Evolutionary conservation across 1,139 yeast species (phyloP).

Genomic region (Candida pseudoviswanathii): DNA sequence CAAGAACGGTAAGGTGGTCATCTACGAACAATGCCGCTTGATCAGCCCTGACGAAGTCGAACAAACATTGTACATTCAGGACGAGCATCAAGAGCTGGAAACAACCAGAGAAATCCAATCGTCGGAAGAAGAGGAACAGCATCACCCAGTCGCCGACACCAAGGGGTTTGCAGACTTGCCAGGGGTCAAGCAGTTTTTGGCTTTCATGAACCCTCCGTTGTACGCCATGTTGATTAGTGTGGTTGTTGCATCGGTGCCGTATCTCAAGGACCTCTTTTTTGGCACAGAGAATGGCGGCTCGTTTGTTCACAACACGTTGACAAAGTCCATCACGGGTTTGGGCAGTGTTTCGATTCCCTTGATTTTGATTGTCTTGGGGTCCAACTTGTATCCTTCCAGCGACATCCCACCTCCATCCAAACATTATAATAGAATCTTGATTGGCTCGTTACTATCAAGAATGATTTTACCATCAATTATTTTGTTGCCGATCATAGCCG

Average conservation of each 20-base stretch:
- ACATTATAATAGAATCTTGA: slow-evolving; percentile 58
- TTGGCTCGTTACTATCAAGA: slow-evolving; percentile 70
- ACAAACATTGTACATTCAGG: slow-evolving; percentile 11
- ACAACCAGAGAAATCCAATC: slow-evolving; percentile 14
- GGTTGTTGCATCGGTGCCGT: slow-evolving; percentile 78
- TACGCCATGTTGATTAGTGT: slow-evolving; percentile 89
- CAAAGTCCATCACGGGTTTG: slow-evolving; percentile 74
- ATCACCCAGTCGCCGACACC: background rate
- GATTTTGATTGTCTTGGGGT: slow-evolving; percentile 71
- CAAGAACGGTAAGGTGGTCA: slow-evolving; percentile 14
- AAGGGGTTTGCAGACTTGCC: slow-evolving; percentile 13
- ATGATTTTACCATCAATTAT: slow-evolving; percentile 76
- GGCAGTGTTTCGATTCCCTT: slow-evolving; percentile 91
- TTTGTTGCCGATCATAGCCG: slow-evolving; percentile 67
- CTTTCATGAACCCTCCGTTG: slow-evolving; percentile 90
- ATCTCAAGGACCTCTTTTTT: slow-evolving; percentile 66
- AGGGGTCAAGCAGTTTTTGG: slow-evolving; percentile 28
- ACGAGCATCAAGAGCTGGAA: slow-evolving; percentile 13
- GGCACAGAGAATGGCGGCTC: slow-evolving; percentile 33
- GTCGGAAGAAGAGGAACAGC: slow-evolving; percentile 8
- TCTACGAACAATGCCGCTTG: slow-evolving; percentile 14
- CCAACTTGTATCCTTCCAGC: slow-evolving; percentile 68
- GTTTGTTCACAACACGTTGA: slow-evolving; percentile 75
- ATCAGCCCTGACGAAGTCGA: slow-evolving; percentile 9
- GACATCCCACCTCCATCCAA: slow-evolving; percentile 68